phyloP scores from a whole-genome alignment of 23 red algal species.

The Gracilariopsis chorda region DNA sequence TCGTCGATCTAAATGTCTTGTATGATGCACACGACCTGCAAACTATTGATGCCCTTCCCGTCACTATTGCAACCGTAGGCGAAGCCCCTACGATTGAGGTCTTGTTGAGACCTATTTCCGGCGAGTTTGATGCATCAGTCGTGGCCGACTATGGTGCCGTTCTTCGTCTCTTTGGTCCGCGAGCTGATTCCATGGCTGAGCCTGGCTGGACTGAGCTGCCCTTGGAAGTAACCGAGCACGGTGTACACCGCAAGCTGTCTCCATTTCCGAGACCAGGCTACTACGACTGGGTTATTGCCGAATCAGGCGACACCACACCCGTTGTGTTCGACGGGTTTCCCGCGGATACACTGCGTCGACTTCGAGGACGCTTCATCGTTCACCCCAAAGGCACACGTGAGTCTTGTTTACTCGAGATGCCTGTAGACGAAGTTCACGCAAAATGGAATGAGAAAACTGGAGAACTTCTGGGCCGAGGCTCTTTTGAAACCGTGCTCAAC shows the following conservation, averaged over 20 bases:
- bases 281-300: constrained; percentile 95
- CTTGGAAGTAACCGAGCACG: constrained; percentile 18
- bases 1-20: constrained; percentile 91
- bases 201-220: constrained; percentile 58
- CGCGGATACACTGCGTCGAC: constrained; percentile 44
- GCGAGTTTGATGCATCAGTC: neutral
- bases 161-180: constrained; percentile 70
- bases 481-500: constrained; percentile 79
- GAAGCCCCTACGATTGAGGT: constrained; percentile 45
- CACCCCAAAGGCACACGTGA: constrained; percentile 81
- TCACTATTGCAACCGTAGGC: constrained; percentile 74
- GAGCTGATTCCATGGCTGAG: constrained; percentile 11
- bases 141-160: constrained; percentile 6
- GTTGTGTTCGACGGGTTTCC: constrained; percentile 46
- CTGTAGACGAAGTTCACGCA: constrained; percentile 95
- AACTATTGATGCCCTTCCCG: constrained; percentile 77
- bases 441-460: constrained; percentile 87
- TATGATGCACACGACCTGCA: constrained; percentile 98
- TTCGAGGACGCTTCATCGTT: constrained; percentile 91
- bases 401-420: constrained; percentile 68
- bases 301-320: constrained; percentile 41
- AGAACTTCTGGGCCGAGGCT: constrained; percentile 63
- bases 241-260: constrained; percentile 31
- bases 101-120: neutral
- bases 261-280: constrained; percentile 79